phyloP scores from a whole-genome alignment of 129 eudicot genomes.

The Flaveria robusta region DNA sequence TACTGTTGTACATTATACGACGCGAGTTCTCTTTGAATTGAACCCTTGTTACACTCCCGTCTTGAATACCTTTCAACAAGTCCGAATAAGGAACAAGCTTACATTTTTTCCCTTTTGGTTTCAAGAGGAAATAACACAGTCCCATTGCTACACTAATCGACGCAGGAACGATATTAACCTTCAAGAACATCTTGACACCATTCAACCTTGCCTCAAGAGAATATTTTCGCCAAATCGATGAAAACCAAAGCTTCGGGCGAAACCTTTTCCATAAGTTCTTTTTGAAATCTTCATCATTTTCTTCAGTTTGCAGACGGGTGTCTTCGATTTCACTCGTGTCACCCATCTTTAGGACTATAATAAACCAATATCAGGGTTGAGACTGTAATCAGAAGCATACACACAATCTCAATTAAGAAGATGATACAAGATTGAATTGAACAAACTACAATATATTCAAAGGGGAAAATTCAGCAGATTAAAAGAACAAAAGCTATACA shows the following conservation, averaged over 20 bases:
- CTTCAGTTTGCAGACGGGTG: slow-evolving; percentile 29
- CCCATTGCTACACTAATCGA: slow-evolving; percentile 36
- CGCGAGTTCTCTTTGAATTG: slow-evolving; percentile 46
- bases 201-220: slow-evolving; percentile 26
- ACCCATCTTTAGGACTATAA: slow-evolving; percentile 22
- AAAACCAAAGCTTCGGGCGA: slow-evolving; percentile 41
- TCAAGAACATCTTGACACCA: slow-evolving; percentile 34
- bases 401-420: not conserved
- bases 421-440: no score
- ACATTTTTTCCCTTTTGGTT: slow-evolving; percentile 31
- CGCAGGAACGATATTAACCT: slow-evolving; percentile 34
- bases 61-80: slow-evolving; percentile 39
- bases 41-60: slow-evolving; percentile 45
- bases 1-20: slow-evolving; percentile 37
- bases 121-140: slow-evolving; percentile 34
- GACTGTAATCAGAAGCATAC: not conserved
- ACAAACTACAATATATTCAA: not conserved
- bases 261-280: slow-evolving; percentile 36
- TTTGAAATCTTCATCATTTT: slow-evolving; percentile 28
- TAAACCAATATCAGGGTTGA: not conserved
- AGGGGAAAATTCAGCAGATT: no score
- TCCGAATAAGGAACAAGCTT: slow-evolving; percentile 41
- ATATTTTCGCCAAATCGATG: slow-evolving; percentile 31
- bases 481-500: not conserved
- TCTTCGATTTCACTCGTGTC: slow-evolving; percentile 35